Base-by-base conservation (phyloP, 306 rosid genomes). In the Prunus mongolica region DNA sequence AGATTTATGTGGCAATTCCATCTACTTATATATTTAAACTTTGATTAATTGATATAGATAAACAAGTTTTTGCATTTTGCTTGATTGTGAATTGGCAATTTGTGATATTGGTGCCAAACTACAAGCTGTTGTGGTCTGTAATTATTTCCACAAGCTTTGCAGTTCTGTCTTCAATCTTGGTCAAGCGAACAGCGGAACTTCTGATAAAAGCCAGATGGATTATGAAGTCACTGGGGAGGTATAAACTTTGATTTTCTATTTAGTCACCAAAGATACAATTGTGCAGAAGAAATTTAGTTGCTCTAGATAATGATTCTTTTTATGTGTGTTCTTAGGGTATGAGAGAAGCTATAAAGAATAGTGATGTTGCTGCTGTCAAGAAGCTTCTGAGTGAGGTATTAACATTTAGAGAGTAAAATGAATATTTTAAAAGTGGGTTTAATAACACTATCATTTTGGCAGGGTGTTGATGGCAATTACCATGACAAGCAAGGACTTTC, bases 391-490 rank as follows among this genome's bases (percentile, higher is more conserved):
- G 81, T 51, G 84, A 96, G 99, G 99, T 92, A 74, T 46, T 57
- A 74, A 65, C 46, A 69, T 24, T 55, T 45, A 46, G 32, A 65
- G 32, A 18, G 65, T 45, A 32, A 38, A 24, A 60, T 34, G 8
- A 28, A 57, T 30, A 55, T 57, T 57, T 67, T 60, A n/a, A 69
- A 79, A 65, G 30, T 63, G 24, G 72, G 70, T 79, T 83, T 78
- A 45, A 22, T 76, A 73, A 66, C 72, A 64, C 79, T 82, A n/a
- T 79, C 77, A 65, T 75, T 20, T 86, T 75, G 86, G 82, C 92
- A 95, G 98, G 99, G 99, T 49, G 96, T 93, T 69, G 89, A 96
- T 88, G 89, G 96, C 71, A 96, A 96, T 89, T 93, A 93, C 93
- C 87, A 61, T 18, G 99, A 96, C 84, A 96, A 86, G 79, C 98